Evolutionary conservation across 305 asterid genomes (phyloP), one percentile per base, ranked within the genome.

Genomic region (Euphrasia arctica): DNA sequence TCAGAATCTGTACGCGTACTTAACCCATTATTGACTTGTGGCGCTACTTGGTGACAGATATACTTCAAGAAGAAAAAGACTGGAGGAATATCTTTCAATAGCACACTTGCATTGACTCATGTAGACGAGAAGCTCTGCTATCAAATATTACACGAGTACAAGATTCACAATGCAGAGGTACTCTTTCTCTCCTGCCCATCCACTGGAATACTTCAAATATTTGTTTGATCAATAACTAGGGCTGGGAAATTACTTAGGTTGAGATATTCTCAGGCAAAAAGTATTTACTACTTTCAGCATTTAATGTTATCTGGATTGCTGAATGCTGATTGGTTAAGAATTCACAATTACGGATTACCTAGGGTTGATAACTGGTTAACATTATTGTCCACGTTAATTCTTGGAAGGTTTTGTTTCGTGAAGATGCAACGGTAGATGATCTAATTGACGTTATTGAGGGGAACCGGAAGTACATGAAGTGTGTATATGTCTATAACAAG

Each of bases 111-210:
- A 43, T 78, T 93, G 74, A 93, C 97, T 69, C 99, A 76, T 74
- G 87, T 93, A 71, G 99, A 93, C 78, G 99, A 93, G 88, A 93
- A 93, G 82, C 95, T 93, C 60, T 93, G 99, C 83, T 93, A 93
- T 83, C 99, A 93, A 74, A 93, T 93, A 65, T 71, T 86, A 67
- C 96, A 91, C 5, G 96, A 88, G 73, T 91, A 89, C 85, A 88
- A 93, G 84, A 90, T 93, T 78, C 99, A 93, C 87, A 93, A 93
- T 79, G 99, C 99, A 54, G 97, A 93, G 97, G 99, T 93, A 78
- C 50, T 56, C 60, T 59, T 63, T 66, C 50, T 34, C 64, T 54
- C 72, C 50, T 6, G 49, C 5, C 62, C 14, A 36, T 14, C 15
- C 47, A 34, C 8, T 0, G 9, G 31, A 18, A 52, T 4, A 22